Evolutionary conservation across 2,329 filamentous ascomycete species (phyloP), one percentile per base, ranked within the genome.

Genomic region (Torrubiellomyces zombiae): DNA sequence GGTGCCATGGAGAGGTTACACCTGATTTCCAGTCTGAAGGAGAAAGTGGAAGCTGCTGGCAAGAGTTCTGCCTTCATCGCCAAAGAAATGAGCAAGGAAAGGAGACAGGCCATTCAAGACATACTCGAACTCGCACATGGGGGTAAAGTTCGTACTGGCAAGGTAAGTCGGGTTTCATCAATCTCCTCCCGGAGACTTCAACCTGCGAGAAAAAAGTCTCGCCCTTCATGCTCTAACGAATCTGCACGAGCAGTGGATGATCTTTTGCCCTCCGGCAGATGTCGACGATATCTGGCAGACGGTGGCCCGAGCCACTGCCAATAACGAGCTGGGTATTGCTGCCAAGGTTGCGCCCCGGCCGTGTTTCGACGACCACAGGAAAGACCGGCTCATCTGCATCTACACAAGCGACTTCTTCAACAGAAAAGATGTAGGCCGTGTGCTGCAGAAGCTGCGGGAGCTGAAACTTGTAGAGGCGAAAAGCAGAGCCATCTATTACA

Each of bases 371-470:
- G 42, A 50, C 23, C 30, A 32, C 5, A 39, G 50, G 14, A 57
- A 48, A 21, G 48, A 53, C 12, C 60, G 70, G 12, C 49, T 89
- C 20, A 69, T 91, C 14, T 85, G 77, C 35, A 56, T 91, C 6
- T 91, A 91, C 46, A 91, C 80, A 5, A 54, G 57, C 20, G 70
- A 92, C 44, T 89, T 83, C 42, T 55, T 55, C 15, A 71, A 91
- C 41, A 58, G 53, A 25, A 53, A 60, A 4, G 80, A 91, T 42
- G 64, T 91, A 5, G 60, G 57, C 15, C 61, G 76, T 21, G 76
- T 91, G 4, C 51, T 86, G 19, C 42, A 56, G 29, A 63, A 56
- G 34, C 47, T 91, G 32, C 60, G 63, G 25, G 56, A 70, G 28
- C 53, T 83, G 29, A 69, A 63, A 6, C 50, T 89, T 18, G 56